phyloP scores from a whole-genome alignment of 176 grass and related monocot genomes.

The Oryza officinalis region DNA sequence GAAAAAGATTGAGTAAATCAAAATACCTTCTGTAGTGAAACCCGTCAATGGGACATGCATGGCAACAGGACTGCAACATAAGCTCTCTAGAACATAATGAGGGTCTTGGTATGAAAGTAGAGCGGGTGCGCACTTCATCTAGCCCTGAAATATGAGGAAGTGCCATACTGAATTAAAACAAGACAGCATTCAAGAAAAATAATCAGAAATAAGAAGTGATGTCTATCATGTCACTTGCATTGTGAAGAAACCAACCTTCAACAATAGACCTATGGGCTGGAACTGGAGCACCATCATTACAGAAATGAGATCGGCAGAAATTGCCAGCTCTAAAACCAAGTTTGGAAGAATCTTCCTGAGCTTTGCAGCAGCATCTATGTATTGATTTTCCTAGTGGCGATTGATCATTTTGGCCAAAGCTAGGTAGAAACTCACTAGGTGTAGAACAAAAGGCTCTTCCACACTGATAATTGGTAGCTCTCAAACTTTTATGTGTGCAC shows the following conservation, averaged over 20 bases:
- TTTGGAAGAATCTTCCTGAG: constrained; percentile 54
- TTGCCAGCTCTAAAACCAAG: constrained; percentile 53
- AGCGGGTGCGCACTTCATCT: constrained; percentile 49
- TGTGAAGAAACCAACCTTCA: constrained; percentile 49
- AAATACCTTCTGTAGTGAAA: constrained; percentile 60
- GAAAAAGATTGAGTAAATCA: constrained; percentile 31
- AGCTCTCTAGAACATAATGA: constrained; percentile 49
- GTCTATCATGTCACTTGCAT: background rate
- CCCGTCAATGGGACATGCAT: constrained; percentile 47
- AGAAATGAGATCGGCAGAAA: constrained; percentile 53
- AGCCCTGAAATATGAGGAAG: constrained; percentile 42
- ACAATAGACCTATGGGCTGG: constrained; percentile 29
- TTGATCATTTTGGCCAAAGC: constrained; percentile 53
- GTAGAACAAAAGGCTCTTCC: constrained; percentile 55
- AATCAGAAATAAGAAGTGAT: constrained; percentile 15
- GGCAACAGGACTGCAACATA: constrained; percentile 50
- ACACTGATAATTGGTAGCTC: constrained; percentile 45
- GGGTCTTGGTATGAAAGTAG: constrained; percentile 35
- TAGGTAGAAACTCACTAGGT: constrained; percentile 44
- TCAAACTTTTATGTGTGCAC: constrained; percentile 52
- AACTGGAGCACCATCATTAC: constrained; percentile 33
- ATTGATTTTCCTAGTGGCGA: constrained; percentile 42
- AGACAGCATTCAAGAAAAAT: constrained; percentile 31
- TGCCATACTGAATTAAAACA: constrained; percentile 26
- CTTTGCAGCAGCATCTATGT: constrained; percentile 52